Evolutionary conservation across 2,329 filamentous ascomycete species (phyloP), one percentile per base, ranked within the genome.

Genomic region (Aspergillus japonicus): DNA sequence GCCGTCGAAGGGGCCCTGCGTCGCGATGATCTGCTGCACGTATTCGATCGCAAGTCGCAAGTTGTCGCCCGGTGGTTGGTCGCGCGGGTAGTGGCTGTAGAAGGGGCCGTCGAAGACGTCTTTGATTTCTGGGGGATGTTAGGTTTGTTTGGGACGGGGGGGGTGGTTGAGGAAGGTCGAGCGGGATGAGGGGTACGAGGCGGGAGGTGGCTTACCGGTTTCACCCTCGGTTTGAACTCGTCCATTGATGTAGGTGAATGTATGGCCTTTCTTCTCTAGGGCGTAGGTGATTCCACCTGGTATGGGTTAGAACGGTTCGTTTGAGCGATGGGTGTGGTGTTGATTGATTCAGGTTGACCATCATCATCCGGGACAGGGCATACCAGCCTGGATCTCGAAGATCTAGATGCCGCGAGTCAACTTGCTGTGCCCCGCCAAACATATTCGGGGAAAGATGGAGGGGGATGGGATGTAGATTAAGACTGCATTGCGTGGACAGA

Each of bases 301-400:
- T 65, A 44, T 14, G 39, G 21, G 44, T 55, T 50, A 50, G 33
- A 29, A 60, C 29, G 24, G 19, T 16, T 24, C 31, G 29, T 54
- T 35, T 2, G 23, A 23, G 23, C 23, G 23, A 23, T 23, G 23
- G 23, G 23, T 23, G 10, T 56, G 35, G 33, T 49, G 29, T 7
- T 35, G 4, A 33, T 52, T 52, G 12, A n/a, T n/a, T 26, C 47
- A n/a, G 14, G 19, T n/a, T 8, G 4, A 47, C 16, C 12, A 31
- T 35, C 35, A 23, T 23, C 29, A 23, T 23, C 23, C 29, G 29
- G 21, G 50, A 4, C 53, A 29, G 8, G 26, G 39, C 31, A 47
- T 68, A 68, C 66, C 72, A 19, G 67, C 69, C 67, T 74, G 72
- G 59, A 74, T 71, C 57, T 72, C 69, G 58, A 74, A 72, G 51